Evolutionary conservation across 805 yeast genomes (phyloP).

Genomic region (Huiozyma sinensis): DNA sequence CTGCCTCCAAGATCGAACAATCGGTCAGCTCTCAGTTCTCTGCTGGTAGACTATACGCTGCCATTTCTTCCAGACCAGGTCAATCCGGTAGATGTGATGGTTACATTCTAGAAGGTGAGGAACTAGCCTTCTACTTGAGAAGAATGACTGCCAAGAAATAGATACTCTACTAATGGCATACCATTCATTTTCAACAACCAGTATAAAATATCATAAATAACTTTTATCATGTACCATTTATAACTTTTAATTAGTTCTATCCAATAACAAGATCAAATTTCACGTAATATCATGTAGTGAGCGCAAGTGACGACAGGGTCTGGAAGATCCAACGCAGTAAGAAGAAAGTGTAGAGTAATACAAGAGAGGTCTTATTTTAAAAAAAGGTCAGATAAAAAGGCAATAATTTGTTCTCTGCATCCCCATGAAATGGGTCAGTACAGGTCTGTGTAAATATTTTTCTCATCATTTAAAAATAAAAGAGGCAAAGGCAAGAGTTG

Average conservation of each 20-base stretch:
- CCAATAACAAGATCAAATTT: neutral
- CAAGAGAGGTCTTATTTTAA: too few relatives aligned
- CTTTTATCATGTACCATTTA: constrained; percentile 8
- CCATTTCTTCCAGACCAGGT: constrained; percentile 99
- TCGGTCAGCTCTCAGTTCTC: constrained; percentile 94
- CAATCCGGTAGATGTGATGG: constrained; percentile 99
- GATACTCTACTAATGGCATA: constrained; percentile 19
- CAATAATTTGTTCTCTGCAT: constrained; percentile 73
- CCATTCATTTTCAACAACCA: neutral
- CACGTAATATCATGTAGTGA: too few relatives aligned
- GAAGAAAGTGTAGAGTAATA: too few relatives aligned
- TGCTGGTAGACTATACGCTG: constrained; percentile 98
- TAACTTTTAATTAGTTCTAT: constrained; percentile 4
- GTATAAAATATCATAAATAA: neutral
- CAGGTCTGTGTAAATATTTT: constrained; percentile 31
- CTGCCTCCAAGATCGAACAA: constrained; percentile 71
- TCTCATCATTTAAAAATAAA: constrained; percentile 22
- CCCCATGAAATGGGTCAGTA: constrained; percentile 23
- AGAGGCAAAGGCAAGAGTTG: too few relatives aligned
- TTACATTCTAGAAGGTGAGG: constrained; percentile 99
- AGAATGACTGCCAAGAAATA: constrained; percentile 99
- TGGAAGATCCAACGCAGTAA: too few relatives aligned
- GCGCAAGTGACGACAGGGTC: too few relatives aligned
- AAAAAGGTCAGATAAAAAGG: constrained; percentile 3
- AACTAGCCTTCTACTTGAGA: constrained; percentile 99